These are phyloP conservation scores for Trichocladium antarcticum DNA, from an alignment of 495 filamentous ascomycete species.

Conservation along the genomic window DNA sequence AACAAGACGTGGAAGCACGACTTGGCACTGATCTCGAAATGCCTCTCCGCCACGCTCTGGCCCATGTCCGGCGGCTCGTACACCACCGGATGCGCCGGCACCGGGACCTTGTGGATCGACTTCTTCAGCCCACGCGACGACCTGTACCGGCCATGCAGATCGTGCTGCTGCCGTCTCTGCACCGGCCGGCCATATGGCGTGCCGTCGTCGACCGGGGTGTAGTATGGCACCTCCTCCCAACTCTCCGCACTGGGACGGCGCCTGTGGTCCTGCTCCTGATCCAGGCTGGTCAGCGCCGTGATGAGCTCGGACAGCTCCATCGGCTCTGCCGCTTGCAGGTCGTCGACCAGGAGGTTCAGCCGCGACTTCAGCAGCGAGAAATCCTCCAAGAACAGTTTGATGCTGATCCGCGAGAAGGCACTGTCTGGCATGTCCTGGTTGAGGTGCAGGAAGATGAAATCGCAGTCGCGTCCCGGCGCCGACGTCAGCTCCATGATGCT, in stretches of 20 bases:
- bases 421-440: constrained; percentile 49
- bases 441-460: constrained; percentile 84
- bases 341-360: constrained; percentile 71
- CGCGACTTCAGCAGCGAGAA: constrained; percentile 69
- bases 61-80: constrained; percentile 78
- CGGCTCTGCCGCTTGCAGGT: constrained; percentile 54
- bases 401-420: constrained; percentile 59
- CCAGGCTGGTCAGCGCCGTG: constrained; percentile 42
- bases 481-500: constrained; percentile 79
- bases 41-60: constrained; percentile 53
- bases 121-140: constrained; percentile 42
- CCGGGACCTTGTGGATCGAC: constrained; percentile 63
- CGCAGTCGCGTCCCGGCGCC: constrained; percentile 79
- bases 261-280: constrained; percentile 46
- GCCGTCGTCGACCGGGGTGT: constrained; percentile 51
- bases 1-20: constrained; percentile 93
- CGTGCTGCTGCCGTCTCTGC: constrained; percentile 36
- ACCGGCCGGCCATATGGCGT: constrained; percentile 34
- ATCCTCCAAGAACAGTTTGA: constrained; percentile 89
- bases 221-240: constrained; percentile 76
- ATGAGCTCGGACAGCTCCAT: constrained; percentile 44
- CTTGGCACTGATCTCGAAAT: constrained; percentile 81
- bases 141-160: constrained; percentile 43
- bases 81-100: constrained; percentile 69
- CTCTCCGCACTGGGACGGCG: constrained; percentile 71